A percentile compares a stretch with the other conserved stretches of the same genome.
phyloP scores from a whole-genome alignment of 129 eudicot species.

The Tagetes erecta region DNA sequence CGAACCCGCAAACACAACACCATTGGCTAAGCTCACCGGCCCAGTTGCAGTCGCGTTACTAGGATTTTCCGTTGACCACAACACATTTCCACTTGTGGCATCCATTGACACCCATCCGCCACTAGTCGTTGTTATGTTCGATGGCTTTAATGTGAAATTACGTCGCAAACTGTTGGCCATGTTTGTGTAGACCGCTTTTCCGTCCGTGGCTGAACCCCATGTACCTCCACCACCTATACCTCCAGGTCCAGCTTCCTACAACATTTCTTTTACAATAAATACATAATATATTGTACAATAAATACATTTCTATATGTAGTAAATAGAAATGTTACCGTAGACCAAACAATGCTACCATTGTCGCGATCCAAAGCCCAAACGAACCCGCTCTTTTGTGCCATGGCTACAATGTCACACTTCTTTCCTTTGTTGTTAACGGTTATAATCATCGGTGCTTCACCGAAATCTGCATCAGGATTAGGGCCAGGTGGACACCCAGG shows the following conservation, averaged over 20 bases:
- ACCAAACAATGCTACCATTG: conserved; percentile 67
- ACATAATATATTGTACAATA: no score
- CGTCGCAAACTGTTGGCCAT: conserved; percentile 45
- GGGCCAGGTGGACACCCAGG: conserved; percentile 85
- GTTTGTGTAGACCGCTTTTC: conserved; percentile 54
- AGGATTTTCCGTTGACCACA: conserved; percentile 76
- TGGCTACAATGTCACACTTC: conserved; percentile 56
- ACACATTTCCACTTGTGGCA: conserved; percentile 52
- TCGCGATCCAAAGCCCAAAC: conserved; percentile 83
- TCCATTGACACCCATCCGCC: conserved; percentile 85
- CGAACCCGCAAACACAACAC: conserved; percentile 72
- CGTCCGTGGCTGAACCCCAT: conserved; percentile 83
- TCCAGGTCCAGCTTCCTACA: conserved; percentile 79
- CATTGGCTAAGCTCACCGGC: conserved; percentile 64
- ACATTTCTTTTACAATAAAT: no score
- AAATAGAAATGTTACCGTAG: conserved; percentile 40
- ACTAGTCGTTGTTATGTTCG: conserved; percentile 45
- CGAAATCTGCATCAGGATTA: conserved; percentile 77
- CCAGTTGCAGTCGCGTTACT: conserved; percentile 56
- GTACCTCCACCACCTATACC: conserved; percentile 56
- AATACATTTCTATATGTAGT: no score
- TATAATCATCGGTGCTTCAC: conserved; percentile 77
- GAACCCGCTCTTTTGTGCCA: conserved; percentile 79
- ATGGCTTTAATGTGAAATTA: conserved; percentile 54
- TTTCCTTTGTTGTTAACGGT: conserved; percentile 32